Evolutionary conservation across 2,329 filamentous ascomycete species (phyloP).

Genomic region (Scleromitrula shiraiana): DNA sequence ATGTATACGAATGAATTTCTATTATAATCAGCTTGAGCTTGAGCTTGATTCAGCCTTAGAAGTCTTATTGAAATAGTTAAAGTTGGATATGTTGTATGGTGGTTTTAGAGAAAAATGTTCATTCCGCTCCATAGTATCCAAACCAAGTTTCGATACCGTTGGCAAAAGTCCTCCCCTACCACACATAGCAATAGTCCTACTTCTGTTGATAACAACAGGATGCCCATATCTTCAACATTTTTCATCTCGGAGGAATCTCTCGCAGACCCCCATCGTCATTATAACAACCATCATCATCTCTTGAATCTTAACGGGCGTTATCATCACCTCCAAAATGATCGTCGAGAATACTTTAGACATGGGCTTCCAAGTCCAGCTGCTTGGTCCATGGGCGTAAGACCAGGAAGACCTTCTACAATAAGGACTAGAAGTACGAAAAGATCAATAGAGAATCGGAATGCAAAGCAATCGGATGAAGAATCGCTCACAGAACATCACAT

Average conservation of each 20-base stretch:
- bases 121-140: not conserved
- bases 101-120: not conserved
- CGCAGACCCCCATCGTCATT: not conserved
- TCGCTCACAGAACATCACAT: not conserved
- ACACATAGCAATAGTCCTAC: not conserved
- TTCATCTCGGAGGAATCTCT: constrained; percentile 5
- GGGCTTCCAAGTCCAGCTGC: not conserved
- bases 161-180: not conserved
- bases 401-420: too few species aligned
- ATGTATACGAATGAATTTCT: too few species aligned
- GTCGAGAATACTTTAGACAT: not conserved
- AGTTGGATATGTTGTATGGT: too few species aligned
- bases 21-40: too few species aligned
- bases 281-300: not conserved
- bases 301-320: not conserved
- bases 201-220: not conserved
- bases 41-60: too few species aligned
- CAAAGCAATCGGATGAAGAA: constrained; percentile 6
- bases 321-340: not conserved
- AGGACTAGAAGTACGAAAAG: not conserved
- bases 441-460: not conserved
- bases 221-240: constrained; percentile 5
- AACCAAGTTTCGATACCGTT: not conserved
- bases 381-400: not conserved
- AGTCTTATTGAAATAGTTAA: too few species aligned